These are phyloP conservation scores for Marchantia polymorpha DNA, from an alignment of 225 moss, liverwort and hornwort genomes.

Conservation along the genomic window DNA sequence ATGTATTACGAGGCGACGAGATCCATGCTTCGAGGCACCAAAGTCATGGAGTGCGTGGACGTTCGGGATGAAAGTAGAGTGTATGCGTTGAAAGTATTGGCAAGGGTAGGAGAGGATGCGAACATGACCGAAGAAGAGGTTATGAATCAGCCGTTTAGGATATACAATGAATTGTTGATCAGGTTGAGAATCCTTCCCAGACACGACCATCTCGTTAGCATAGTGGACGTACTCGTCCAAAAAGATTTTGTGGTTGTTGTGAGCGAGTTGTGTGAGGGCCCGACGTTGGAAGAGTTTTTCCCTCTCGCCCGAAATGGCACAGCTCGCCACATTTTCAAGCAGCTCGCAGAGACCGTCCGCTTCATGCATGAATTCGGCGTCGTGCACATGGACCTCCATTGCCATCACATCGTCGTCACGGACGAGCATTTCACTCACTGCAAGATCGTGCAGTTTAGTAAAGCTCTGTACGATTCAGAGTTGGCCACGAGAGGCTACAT, in stretches of 20 bases:
- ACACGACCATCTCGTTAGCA: neutral
- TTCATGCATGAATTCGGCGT: slow-evolving; percentile 5
- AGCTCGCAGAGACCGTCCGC: slow-evolving; percentile 9
- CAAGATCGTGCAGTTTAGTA: slow-evolving; percentile 5
- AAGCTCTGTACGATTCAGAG: neutral
- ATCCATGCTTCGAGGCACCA: neutral
- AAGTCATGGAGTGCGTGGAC: neutral
- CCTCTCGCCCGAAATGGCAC: neutral
- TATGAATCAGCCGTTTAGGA: neutral
- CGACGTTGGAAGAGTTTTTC: slow-evolving; percentile 1
- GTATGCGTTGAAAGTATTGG: neutral
- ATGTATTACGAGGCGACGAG: neutral
- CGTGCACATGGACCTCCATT: slow-evolving; percentile 10
- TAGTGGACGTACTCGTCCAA: neutral
- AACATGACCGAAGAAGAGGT: no score
- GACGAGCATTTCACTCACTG: no score
- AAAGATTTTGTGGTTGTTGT: neutral
- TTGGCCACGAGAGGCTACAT: neutral
- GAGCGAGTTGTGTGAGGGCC: neutral
- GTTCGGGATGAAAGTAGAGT: no score
- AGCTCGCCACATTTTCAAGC: slow-evolving; percentile 3
- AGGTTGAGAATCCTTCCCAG: neutral
- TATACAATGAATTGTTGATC: slow-evolving; percentile 2
- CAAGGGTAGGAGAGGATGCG: neutral
- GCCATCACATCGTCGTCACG: neutral